Evolutionary conservation across 345 rosid genomes (phyloP).

Genomic region (Rubroshorea leprosula): DNA sequence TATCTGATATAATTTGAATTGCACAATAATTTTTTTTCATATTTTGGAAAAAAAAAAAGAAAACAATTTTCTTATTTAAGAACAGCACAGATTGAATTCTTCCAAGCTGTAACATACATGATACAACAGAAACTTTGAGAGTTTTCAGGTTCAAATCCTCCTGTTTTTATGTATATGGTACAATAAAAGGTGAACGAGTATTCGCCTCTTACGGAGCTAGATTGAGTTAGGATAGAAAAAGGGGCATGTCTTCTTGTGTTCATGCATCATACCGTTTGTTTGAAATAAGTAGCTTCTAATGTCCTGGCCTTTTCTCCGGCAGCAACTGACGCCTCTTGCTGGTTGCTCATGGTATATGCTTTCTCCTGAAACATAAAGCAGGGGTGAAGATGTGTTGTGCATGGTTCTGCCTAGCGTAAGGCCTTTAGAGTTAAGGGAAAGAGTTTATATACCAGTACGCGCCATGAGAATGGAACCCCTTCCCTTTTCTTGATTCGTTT

Average conservation of each 20-base stretch:
- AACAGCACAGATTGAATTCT: too few relatives aligned
- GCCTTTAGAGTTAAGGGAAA: constrained; percentile 2
- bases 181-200: not conserved
- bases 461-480: constrained; percentile 78
- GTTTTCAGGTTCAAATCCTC: too few relatives aligned
- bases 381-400: not conserved
- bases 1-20: too few relatives aligned
- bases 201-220: not conserved
- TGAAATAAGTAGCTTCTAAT: constrained; percentile 58
- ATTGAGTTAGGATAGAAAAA: not conserved
- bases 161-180: too few relatives aligned
- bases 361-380: constrained; percentile 45
- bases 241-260: not conserved
- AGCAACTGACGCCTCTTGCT: constrained; percentile 35
- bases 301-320: constrained; percentile 47
- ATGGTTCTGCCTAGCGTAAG: not conserved
- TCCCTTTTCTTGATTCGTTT: constrained; percentile 52
- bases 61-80: too few relatives aligned
- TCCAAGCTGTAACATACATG: too few relatives aligned
- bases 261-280: constrained; percentile 9
- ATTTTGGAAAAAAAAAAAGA: too few relatives aligned
- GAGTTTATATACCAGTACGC: constrained; percentile 49
- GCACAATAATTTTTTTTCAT: too few relatives aligned
- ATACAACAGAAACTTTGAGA: too few relatives aligned
- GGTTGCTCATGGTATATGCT: constrained; percentile 45